Conservation (phyloP, 768 basidiomycete genomes). For the Tubosaeta sp. region DNA sequence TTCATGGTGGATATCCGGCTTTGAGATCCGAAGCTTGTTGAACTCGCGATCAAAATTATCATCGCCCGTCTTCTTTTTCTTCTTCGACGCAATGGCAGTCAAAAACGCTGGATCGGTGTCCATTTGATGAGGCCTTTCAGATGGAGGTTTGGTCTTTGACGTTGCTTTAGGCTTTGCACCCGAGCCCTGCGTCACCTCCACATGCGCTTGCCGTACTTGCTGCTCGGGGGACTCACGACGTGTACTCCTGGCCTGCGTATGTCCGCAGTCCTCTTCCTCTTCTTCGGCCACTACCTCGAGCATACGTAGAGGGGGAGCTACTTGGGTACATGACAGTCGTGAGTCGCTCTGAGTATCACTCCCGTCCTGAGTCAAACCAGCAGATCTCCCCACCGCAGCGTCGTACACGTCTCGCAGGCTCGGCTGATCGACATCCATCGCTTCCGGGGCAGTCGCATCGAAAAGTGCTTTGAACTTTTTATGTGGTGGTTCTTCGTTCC, state of each 20-base stretch:
- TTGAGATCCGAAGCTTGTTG: slow-evolving; percentile 68
- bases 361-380: slow-evolving; percentile 13
- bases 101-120: slow-evolving; percentile 70
- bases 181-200: slow-evolving; percentile 26
- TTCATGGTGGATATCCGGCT: slow-evolving; percentile 49
- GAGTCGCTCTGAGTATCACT: slow-evolving; percentile 29
- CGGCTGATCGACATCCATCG: slow-evolving; percentile 27
- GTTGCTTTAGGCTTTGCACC: neutral
- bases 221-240: slow-evolving; percentile 1
- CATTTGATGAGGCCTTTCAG: slow-evolving; percentile 3
- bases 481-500: slow-evolving; percentile 45
- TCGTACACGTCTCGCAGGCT: slow-evolving; percentile 11
- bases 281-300: slow-evolving; percentile 48
- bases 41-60: slow-evolving; percentile 77
- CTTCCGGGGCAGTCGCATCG: slow-evolving; percentile 56
- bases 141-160: slow-evolving; percentile 10
- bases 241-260: neutral
- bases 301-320: slow-evolving; percentile 2
- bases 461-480: slow-evolving; percentile 73
- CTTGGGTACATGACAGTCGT: slow-evolving; percentile 7
- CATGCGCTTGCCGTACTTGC: neutral
- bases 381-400: slow-evolving; percentile 7
- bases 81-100: slow-evolving; percentile 69
- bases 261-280: slow-evolving; percentile 49
- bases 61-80: slow-evolving; percentile 54